Conservation (phyloP, 108 stramenopile species). For the Nitzschia sp. region DNA sequence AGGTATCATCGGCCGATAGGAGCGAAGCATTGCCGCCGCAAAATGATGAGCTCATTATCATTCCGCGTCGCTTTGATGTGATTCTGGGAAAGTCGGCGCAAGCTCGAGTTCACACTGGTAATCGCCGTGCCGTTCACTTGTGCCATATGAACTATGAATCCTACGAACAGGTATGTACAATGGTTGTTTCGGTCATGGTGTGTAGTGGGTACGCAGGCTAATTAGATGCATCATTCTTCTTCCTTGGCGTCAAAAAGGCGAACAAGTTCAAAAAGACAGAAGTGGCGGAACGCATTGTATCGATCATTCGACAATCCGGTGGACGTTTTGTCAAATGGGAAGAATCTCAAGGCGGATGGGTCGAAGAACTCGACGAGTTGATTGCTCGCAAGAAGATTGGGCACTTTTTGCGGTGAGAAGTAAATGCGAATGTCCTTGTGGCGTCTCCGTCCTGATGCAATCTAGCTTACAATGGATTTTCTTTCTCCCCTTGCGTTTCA, state of each 20-base stretch:
- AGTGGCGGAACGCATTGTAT: slow-evolving; percentile 24
- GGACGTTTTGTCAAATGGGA: slow-evolving; percentile 36
- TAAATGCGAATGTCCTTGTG: no score
- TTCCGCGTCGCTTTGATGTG: slow-evolving; percentile 13
- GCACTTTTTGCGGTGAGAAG: slow-evolving; percentile 22
- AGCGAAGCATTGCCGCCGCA: neutral
- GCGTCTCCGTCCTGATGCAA: no score
- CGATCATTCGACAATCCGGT: slow-evolving; percentile 14
- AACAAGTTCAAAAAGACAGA: slow-evolving; percentile 17
- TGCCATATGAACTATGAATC: slow-evolving; percentile 7
- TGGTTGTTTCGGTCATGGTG: no score
- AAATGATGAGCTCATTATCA: neutral
- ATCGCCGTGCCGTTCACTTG: slow-evolving; percentile 9
- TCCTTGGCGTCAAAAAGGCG: no score
- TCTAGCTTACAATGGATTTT: no score
- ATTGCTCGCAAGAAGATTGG: slow-evolving; percentile 9
- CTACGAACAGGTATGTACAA: neutral
- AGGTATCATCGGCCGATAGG: neutral
- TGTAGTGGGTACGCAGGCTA: neutral
- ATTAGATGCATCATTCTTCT: neutral
- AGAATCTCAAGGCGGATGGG: slow-evolving; percentile 14
- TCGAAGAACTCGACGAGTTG: slow-evolving; percentile 23
- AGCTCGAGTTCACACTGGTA: slow-evolving; percentile 11
- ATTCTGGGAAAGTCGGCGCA: slow-evolving; percentile 7
- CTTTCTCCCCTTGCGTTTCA: no score